Evolutionary conservation across 805 yeast species (phyloP).

Genomic region (Starmerella bacillaris): DNA sequence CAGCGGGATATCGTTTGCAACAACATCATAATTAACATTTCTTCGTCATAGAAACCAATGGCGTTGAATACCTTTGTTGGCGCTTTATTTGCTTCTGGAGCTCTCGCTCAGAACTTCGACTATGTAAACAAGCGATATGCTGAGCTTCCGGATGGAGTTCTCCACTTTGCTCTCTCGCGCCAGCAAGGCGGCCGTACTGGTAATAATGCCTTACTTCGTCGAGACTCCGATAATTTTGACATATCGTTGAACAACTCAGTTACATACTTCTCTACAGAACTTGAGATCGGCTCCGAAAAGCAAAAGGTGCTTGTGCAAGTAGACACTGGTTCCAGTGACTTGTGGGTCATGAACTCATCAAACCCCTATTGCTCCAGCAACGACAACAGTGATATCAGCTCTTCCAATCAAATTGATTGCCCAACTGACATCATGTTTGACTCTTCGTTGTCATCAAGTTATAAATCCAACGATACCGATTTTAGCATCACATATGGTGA

Average conservation of each 20-base stretch:
- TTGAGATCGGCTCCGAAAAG: constrained; percentile 37
- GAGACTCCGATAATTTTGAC: constrained; percentile 14
- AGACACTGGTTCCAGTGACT: constrained; percentile 65
- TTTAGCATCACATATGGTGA: constrained; percentile 27
- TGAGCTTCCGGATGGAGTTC: constrained; percentile 10
- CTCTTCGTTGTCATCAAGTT: constrained; percentile 16
- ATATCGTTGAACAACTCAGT: constrained; percentile 15
- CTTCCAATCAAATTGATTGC: constrained; percentile 14
- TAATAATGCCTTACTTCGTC: constrained; percentile 2
- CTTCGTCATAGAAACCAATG: too few relatives aligned
- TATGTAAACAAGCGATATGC: too few relatives aligned
- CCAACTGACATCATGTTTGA: constrained; percentile 16
- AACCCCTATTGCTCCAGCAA: constrained; percentile 28
- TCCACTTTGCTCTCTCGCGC: constrained; percentile 10
- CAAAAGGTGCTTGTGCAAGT: constrained; percentile 37
- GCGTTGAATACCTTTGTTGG: too few relatives aligned
- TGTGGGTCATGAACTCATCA: constrained; percentile 39
- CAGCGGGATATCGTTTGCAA: too few relatives aligned
- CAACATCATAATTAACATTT: too few relatives aligned
- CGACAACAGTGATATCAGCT: not conserved
- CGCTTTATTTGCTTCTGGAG: too few relatives aligned
- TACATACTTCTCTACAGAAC: constrained; percentile 19
- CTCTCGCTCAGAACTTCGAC: too few relatives aligned
- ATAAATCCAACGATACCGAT: constrained; percentile 5
- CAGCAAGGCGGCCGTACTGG: constrained; percentile 1